Conservation (phyloP, 768 basidiomycete species). For the Rhizopogon roseolus region DNA sequence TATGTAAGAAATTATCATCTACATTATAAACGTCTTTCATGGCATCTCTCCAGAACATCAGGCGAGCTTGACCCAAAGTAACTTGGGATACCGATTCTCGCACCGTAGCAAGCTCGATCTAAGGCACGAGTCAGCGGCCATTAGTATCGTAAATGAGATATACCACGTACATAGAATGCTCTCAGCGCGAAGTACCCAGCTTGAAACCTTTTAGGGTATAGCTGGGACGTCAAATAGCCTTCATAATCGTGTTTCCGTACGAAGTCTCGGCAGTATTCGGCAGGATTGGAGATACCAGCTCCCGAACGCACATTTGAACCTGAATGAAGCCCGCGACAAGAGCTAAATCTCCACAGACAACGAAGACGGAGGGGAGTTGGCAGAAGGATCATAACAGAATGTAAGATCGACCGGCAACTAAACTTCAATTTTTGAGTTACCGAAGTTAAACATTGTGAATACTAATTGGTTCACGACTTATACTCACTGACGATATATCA, state of each 20-base stretch:
- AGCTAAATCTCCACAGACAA: constrained; percentile 2
- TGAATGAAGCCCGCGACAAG: constrained; percentile 11
- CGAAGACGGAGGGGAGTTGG: constrained; percentile 6
- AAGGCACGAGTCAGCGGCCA: constrained; percentile 7
- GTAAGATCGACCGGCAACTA: neutral
- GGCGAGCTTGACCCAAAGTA: constrained; percentile 74
- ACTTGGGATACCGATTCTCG: constrained; percentile 73
- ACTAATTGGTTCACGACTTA: too few relatives aligned
- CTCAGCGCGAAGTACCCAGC: constrained; percentile 73
- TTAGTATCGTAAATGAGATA: neutral
- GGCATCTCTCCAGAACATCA: constrained; percentile 87
- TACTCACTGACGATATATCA: too few relatives aligned
- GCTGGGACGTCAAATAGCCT: constrained; percentile 63
- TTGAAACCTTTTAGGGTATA: constrained; percentile 64
- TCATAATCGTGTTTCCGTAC: constrained; percentile 83
- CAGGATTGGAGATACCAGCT: constrained; percentile 34
- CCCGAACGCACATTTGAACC: constrained; percentile 3
- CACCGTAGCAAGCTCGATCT: constrained; percentile 76
- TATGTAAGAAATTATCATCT: constrained; percentile 17
- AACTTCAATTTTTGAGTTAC: neutral
- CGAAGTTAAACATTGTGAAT: neutral
- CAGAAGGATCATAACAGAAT: constrained; percentile 1
- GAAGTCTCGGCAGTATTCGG: constrained; percentile 63
- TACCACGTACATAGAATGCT: constrained; percentile 71
- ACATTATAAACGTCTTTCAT: constrained; percentile 65